phyloP scores from a whole-genome alignment of 2,329 filamentous ascomycete species.

The Bipolaris bicolor region DNA sequence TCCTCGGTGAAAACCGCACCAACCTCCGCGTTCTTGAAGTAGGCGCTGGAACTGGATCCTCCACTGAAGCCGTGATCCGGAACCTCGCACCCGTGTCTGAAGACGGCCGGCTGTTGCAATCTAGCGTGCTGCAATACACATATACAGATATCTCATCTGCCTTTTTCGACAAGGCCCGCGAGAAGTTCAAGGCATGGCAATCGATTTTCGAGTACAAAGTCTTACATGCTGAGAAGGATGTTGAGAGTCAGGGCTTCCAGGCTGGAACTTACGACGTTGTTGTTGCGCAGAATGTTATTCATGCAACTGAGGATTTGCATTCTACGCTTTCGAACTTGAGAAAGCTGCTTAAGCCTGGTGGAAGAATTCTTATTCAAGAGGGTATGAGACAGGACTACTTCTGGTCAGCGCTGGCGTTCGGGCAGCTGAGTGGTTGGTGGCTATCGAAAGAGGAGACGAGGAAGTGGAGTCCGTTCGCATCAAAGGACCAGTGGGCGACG shows the following conservation, averaged over 20 bases:
- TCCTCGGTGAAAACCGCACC: neutral
- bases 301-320: conserved; percentile 1
- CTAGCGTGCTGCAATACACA: conserved; percentile 8
- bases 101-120: neutral
- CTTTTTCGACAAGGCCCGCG: conserved; percentile 15
- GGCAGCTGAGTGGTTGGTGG: conserved; percentile 5
- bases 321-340: neutral
- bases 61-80: neutral
- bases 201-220: conserved; percentile 22
- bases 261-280: neutral
- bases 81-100: neutral
- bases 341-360: conserved; percentile 1
- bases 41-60: neutral
- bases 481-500: neutral
- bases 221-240: conserved; percentile 28
- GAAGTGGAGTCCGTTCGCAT: conserved; percentile 1
- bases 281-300: conserved; percentile 1
- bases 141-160: conserved; percentile 16
- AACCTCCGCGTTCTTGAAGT: neutral
- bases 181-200: conserved; percentile 7
- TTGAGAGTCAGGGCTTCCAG: conserved; percentile 17
- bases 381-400: conserved; percentile 1
- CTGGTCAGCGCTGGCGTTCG: conserved; percentile 2
- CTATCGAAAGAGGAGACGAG: conserved; percentile 4
- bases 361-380: neutral